These are phyloP conservation scores for Dipteronia dyeriana DNA, from an alignment of 345 rosid genomes.

Conservation along the genomic window DNA sequence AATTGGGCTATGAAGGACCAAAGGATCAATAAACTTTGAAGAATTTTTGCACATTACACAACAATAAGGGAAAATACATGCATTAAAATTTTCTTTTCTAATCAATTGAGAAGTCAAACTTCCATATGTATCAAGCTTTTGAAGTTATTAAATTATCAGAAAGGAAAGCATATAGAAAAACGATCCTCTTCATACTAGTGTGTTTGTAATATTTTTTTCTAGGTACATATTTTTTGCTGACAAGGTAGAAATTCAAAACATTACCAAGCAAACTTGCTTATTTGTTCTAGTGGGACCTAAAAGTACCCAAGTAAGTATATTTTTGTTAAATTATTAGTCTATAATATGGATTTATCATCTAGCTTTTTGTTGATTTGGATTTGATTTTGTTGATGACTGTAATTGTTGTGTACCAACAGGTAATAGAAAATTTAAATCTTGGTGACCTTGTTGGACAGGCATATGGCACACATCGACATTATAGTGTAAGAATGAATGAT, in stretches of 20 bases:
- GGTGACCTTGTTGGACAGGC: conserved; percentile 76
- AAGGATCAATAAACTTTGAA: background rate
- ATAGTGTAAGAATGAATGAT: conserved; percentile 53
- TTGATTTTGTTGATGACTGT: conserved; percentile 16
- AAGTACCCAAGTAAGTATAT: conserved; percentile 57
- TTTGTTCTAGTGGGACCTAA: conserved; percentile 69
- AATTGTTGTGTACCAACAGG: conserved; percentile 45
- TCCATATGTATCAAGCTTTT: no score
- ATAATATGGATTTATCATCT: conserved; percentile 11
- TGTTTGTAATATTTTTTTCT: conserved; percentile 15
- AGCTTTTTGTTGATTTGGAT: conserved; percentile 20
- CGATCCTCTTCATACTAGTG: background rate
- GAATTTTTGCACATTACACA: background rate
- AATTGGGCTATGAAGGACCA: no score
- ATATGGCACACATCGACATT: conserved; percentile 77
- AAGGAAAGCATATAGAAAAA: background rate
- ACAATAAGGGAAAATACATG: background rate
- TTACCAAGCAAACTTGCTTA: conserved; percentile 77
- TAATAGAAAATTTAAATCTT: conserved; percentile 66
- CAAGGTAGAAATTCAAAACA: conserved; percentile 79
- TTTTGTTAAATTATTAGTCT: conserved; percentile 15
- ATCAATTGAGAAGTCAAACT: background rate
- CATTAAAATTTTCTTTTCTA: no score
- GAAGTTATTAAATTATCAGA: background rate
- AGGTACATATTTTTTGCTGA: conserved; percentile 91